Evolutionary conservation across 805 yeast genomes (phyloP), one percentile per base, ranked within the genome.

Genomic region (Nakazawaea molendinolei): DNA sequence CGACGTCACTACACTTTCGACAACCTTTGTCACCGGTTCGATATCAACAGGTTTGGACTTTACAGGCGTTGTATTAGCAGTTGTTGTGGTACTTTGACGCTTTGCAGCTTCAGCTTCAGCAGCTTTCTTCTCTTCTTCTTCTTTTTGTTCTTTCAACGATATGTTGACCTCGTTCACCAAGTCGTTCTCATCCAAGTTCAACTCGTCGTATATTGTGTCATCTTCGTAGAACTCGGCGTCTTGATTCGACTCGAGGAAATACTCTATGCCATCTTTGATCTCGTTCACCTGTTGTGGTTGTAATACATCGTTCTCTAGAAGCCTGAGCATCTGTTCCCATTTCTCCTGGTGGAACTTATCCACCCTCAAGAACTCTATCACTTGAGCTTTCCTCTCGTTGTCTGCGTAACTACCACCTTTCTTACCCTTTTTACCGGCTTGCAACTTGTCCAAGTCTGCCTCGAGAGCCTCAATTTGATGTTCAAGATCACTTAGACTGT

Each of bases 171-270:
- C 44, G 14, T 28, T 50, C 8, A 44, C 53, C 27, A 51, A 63
- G 29, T 59, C 63, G 23, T 53, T 46, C 22, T 76, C 80, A 41
- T 69, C 78, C 29, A 87, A 71, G 29, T 80, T 87, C 48, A 92
- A 69, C 41, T 79, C 86, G 47, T 92, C 97, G 58, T 90, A 92
- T 42, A 90, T 74, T 10, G 86, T 87, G 48, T 89, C 96, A 57
- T 90, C 95, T 52, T 87, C 97, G 23, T 89, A 81, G 56, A 87
- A 90, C 50, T 89, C 95, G 4, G 79, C 89, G 38, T 87, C 96
- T 57, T 83, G 92, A 53, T 90, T 90, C 44, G 86, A 83, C 48
- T 92, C 97, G 21, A 92, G 92, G 56, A 86, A 89, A 61, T 92
- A 90, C 47, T 75, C 84, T 55, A 90, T 83, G 56, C 90, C 97